Evolutionary conservation across 352 stramenopile species (phyloP), one percentile per base, ranked within the genome.

Genomic region (Pythium apleroticum): DNA sequence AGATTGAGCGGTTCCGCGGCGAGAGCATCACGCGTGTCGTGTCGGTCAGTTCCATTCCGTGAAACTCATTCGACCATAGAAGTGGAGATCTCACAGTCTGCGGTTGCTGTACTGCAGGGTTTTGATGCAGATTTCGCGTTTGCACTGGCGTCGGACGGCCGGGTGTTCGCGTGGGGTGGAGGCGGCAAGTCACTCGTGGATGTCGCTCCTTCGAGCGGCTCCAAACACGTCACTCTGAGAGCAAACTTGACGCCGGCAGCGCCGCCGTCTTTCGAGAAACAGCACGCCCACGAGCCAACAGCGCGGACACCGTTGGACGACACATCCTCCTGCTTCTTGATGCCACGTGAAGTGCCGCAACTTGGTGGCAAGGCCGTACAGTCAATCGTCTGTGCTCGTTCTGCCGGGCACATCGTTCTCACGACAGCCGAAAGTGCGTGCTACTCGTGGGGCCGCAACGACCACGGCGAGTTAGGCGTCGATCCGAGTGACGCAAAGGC

Each of bases 91-190:
- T n/a, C 2, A 37, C 45, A 20, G 4, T 39, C 5, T 58, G 4
- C 24, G 4, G 17, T 9, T n/a, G n/a, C 27, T 52, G 25, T 9
- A 30, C 28, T 12, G 14, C 48, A 90, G 81, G 81, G 84, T 2
- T 90, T 89, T 60, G 82, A 89, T 49, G 71, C 78, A 15, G 76
- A 89, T 41, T 86, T 84, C 49, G 79, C 81, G 5, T 95, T 98
- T 43, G 94, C 94, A 9, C 59, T 96, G 11, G 79, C 86, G 2
- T 78, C 87, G 24, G 79, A 91, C 11, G 88, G 81, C 2, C 85
- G 94, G 31, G 77, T 98, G 14, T 97, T 94, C 65, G 71, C 73
- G 12, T 98, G 93, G 92, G 94, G 93, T 19, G 94, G 94, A 8
- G 84, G 80, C 11, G 80, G 81, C 4, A 69, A 53, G 57, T 67